These are phyloP conservation scores for Leucocoprinus birnbaumii DNA, from an alignment of 768 basidiomycete species.

Conservation along the genomic window DNA sequence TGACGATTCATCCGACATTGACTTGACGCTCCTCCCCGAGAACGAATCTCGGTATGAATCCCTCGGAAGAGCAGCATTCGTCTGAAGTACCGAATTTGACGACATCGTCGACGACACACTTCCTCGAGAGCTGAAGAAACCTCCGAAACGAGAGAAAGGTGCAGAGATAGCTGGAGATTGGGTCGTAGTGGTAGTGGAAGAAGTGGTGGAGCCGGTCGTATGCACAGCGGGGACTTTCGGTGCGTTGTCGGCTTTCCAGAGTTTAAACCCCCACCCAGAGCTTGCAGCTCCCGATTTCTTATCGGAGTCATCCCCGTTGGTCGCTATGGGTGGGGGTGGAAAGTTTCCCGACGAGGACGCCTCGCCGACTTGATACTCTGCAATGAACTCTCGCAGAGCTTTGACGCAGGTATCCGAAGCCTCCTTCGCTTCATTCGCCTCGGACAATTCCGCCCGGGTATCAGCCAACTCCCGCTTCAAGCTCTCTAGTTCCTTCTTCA, in stretches of 20 bases:
- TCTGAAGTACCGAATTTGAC: slow-evolving; percentile 17
- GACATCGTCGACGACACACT: slow-evolving; percentile 46
- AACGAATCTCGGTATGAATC: slow-evolving; percentile 34
- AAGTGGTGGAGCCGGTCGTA: slow-evolving; percentile 22
- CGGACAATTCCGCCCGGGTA: slow-evolving; percentile 37
- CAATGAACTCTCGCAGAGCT: slow-evolving; percentile 80
- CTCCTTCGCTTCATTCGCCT: slow-evolving; percentile 80
- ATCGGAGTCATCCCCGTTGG: slow-evolving; percentile 34
- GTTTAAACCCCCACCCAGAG: slow-evolving; percentile 66
- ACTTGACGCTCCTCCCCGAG: slow-evolving; percentile 37
- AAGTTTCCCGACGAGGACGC: slow-evolving; percentile 29
- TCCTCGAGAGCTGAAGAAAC: slow-evolving; percentile 61
- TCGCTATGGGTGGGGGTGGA: slow-evolving; percentile 38
- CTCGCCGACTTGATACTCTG: slow-evolving; percentile 64
- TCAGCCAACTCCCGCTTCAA: slow-evolving; percentile 49
- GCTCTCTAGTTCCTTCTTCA: slow-evolving; percentile 61
- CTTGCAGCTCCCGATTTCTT: slow-evolving; percentile 26
- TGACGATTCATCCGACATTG: slow-evolving; percentile 59
- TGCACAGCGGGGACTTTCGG: slow-evolving; percentile 24
- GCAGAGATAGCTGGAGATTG: slow-evolving; percentile 26
- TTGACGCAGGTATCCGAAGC: slow-evolving; percentile 85
- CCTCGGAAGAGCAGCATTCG: slow-evolving; percentile 22
- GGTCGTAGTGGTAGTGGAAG: slow-evolving; percentile 6
- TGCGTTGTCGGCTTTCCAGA: slow-evolving; percentile 42
- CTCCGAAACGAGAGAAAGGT: slow-evolving; percentile 60